Percentiles rank a stretch among this genome's conserved stretches.
These are phyloP conservation scores for Pterothamnion heteromorphum DNA, from an alignment of 31 red algal species.

Conservation along the genomic window DNA sequence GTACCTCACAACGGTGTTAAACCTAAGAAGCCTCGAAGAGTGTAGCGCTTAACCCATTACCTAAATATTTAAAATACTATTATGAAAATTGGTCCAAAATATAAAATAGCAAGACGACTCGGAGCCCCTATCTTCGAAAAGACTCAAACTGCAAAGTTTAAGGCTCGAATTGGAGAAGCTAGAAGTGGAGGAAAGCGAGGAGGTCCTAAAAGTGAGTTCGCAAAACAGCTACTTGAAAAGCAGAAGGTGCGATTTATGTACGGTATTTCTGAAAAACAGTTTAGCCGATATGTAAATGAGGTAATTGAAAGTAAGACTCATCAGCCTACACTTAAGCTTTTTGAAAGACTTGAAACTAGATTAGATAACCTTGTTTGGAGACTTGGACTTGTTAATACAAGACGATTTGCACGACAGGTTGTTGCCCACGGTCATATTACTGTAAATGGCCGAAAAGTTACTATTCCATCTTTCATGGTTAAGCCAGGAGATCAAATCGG, in stretches of 20 bases:
- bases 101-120: neutral
- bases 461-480: neutral
- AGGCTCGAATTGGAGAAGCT: neutral
- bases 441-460: neutral
- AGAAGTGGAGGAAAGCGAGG: neutral
- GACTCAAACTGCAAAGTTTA: neutral
- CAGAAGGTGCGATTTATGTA: neutral
- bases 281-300: neutral
- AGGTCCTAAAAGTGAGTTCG: neutral
- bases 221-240: neutral
- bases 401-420: neutral
- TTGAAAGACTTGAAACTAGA: neutral
- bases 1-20: neutral
- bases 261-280: neutral
- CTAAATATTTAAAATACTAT: neutral
- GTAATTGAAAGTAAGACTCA: neutral
- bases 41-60: neutral
- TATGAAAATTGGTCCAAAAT: neutral
- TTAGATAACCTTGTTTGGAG: neutral
- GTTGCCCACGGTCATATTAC: neutral
- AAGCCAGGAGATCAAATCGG: neutral
- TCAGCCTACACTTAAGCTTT: neutral
- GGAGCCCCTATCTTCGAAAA: neutral
- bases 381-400: neutral
- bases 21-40: neutral